These are phyloP conservation scores for Anthostomella pinea DNA, from an alignment of 2,329 filamentous ascomycete genomes.

Conservation along the genomic window DNA sequence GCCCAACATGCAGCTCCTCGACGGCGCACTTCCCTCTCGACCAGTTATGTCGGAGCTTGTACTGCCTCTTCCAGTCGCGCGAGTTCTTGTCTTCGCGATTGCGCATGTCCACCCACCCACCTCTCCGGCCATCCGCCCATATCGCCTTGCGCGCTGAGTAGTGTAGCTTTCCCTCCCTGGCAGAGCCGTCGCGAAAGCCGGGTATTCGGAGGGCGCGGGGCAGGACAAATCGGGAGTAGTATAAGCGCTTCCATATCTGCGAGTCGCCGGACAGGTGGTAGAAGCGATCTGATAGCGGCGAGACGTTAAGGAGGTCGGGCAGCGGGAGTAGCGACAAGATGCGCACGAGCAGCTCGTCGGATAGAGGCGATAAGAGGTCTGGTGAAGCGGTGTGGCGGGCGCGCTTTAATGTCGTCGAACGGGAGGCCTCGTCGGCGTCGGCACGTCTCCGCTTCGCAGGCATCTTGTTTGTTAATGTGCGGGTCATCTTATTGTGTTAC, in stretches of 20 bases:
- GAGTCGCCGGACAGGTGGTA: constrained; percentile 71
- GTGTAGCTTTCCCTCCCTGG: constrained; percentile 37
- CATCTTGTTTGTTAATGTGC: no score
- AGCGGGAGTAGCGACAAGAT: constrained; percentile 77
- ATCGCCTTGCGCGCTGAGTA: constrained; percentile 43
- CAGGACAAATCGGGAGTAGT: constrained; percentile 82
- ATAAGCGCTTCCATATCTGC: constrained; percentile 87
- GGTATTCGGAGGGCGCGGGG: constrained; percentile 76
- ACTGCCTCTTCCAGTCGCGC: constrained; percentile 60
- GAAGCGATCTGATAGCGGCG: constrained; percentile 72
- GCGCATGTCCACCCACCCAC: constrained; percentile 51
- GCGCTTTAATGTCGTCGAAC: constrained; percentile 39
- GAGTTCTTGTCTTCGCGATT: constrained; percentile 35
- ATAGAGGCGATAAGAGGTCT: constrained; percentile 70
- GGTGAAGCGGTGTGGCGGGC: constrained; percentile 29
- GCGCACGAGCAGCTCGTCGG: constrained; percentile 83
- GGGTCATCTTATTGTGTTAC: no score
- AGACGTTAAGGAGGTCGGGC: constrained; percentile 60
- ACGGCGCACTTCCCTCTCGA: constrained; percentile 76
- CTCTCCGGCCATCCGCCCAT: constrained; percentile 45
- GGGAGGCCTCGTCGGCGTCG: constrained; percentile 16
- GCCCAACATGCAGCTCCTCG: constrained; percentile 61
- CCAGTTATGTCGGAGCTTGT: constrained; percentile 90
- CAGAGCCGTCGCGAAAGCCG: constrained; percentile 49
- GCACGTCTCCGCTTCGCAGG: constrained; percentile 23